Evolutionary conservation across 257 asterid genomes (phyloP), one percentile per base, ranked within the genome.

Genomic region (Gynochthodes officinalis): DNA sequence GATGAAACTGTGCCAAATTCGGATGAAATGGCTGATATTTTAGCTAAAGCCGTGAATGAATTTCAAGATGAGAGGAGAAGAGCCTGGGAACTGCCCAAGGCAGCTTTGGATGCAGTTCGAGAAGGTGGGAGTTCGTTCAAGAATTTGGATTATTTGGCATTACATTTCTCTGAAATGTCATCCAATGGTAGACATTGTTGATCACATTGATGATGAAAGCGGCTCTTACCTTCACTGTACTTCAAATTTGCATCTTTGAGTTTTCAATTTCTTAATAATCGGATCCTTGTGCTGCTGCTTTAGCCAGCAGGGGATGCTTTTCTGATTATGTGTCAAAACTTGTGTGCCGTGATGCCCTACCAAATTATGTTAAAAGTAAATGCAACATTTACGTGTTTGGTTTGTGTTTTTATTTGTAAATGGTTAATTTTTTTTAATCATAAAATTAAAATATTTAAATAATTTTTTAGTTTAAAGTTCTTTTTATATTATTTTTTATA

Each of bases 51-150:
- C 1, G 30, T 35, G 68, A n/a, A 70, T 3, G 64, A 73, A 54
- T 85, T 90, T 81, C 48, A 28, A 6, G 81, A 78, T 52, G 65
- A 76, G 58, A 81, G 77, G 59, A 60, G 13, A 2, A 61, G 77
- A 5, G 79, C 80, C 5, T 9, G 19, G 39, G 73, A 61, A 33
- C 13, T 82, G 63, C 53, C 53, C 3, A 62, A 81, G 77, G 87
- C 84, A 0, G 91, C 97, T 1, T 3, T 40, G 11, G 86, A 83
- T 68, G 89, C 94, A 5, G 60, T 79, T 8, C 71, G 53, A 40
- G 87, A 63, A 55, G 89, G 82, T 32, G 98, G 98, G 9, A 81
- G 76, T 57, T 90, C 98, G 0, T 83, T 74, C 73, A 79, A 80
- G 28, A 64, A 81, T 68, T 77, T 86, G 86, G 84, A 79, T 25